These are phyloP conservation scores for Lasiodiplodia hormozganensis DNA, from an alignment of 2,329 filamentous ascomycete species.

Conservation along the genomic window DNA sequence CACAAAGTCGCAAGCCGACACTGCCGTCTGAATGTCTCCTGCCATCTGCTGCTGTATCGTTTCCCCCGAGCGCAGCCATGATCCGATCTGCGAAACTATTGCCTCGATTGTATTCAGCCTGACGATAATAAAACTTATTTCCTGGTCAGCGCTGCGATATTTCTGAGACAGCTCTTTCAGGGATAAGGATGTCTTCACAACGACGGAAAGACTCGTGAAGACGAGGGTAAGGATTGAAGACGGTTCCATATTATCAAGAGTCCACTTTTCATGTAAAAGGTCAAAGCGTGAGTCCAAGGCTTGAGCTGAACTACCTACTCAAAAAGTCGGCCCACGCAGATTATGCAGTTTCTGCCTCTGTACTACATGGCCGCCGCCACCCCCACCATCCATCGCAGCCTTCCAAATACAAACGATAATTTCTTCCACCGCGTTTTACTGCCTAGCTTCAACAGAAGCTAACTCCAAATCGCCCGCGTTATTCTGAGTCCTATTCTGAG, in stretches of 20 bases:
- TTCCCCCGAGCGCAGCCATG: not conserved
- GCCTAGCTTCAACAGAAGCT: too few relatives aligned
- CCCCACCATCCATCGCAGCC: too few relatives aligned
- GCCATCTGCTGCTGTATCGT: not conserved
- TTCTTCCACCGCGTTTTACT: too few relatives aligned
- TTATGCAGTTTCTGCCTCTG: too few relatives aligned
- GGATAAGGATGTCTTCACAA: not conserved
- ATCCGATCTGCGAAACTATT: not conserved
- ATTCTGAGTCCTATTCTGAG: too few relatives aligned
- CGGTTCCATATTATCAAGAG: not conserved
- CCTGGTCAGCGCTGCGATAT: not conserved
- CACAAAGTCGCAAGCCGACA: not conserved
- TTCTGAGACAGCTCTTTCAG: not conserved
- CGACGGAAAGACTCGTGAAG: not conserved
- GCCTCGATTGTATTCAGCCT: not conserved
- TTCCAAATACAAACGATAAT: too few relatives aligned
- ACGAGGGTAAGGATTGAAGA: slow-evolving; percentile 6
- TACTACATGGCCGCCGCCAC: too few relatives aligned
- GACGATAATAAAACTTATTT: slow-evolving; percentile 10
- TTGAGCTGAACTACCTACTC: too few relatives aligned
- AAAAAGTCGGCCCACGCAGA: too few relatives aligned
- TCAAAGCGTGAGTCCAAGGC: too few relatives aligned
- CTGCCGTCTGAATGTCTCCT: not conserved
- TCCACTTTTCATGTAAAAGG: too few relatives aligned
- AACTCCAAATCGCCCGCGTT: too few relatives aligned